These are phyloP conservation scores for Epichloe amarillans DNA, from an alignment of 2,329 filamentous ascomycete genomes.

Conservation along the genomic window DNA sequence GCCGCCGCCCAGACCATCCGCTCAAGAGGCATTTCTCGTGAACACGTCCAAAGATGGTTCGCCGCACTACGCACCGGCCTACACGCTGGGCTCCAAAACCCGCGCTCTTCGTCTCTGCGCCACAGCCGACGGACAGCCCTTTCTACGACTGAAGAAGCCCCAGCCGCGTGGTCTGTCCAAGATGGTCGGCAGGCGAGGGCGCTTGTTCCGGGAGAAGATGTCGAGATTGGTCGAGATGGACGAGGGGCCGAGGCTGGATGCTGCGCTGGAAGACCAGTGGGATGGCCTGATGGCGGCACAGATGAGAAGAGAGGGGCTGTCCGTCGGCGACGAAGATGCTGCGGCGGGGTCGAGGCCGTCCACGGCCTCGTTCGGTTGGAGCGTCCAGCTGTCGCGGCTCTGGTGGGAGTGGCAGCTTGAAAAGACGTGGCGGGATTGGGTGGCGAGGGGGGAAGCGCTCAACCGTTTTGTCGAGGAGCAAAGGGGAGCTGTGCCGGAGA, in stretches of 20 bases:
- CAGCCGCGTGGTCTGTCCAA: slow-evolving; percentile 47
- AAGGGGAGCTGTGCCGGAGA: slow-evolving; percentile 13
- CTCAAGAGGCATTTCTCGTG: slow-evolving; percentile 18
- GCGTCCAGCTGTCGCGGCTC: slow-evolving; percentile 16
- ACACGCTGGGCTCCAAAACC: slow-evolving; percentile 24
- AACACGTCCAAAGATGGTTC: slow-evolving; percentile 21
- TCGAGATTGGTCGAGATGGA: slow-evolving; percentile 24
- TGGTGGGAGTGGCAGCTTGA: slow-evolving; percentile 21
- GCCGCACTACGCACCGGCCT: slow-evolving; percentile 33
- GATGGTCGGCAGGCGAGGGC: slow-evolving; percentile 39
- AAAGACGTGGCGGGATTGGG: slow-evolving; percentile 22
- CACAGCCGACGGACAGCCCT: slow-evolving; percentile 43
- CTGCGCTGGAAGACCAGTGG: slow-evolving; percentile 35
- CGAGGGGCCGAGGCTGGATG: slow-evolving; percentile 20
- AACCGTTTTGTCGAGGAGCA: slow-evolving; percentile 27
- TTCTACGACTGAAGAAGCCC: slow-evolving; percentile 57
- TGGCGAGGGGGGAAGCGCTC: slow-evolving; percentile 28
- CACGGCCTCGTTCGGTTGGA: slow-evolving; percentile 15
- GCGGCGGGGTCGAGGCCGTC: slow-evolving; percentile 2
- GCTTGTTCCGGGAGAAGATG: slow-evolving; percentile 28
- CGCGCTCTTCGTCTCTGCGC: slow-evolving; percentile 43
- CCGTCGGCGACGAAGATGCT: background rate
- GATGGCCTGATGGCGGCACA: slow-evolving; percentile 24
- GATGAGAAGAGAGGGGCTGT: slow-evolving; percentile 5
- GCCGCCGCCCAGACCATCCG: slow-evolving; percentile 6